Base-by-base conservation (phyloP, 352 stramenopile genomes). In the Phytophthora brassicae region DNA sequence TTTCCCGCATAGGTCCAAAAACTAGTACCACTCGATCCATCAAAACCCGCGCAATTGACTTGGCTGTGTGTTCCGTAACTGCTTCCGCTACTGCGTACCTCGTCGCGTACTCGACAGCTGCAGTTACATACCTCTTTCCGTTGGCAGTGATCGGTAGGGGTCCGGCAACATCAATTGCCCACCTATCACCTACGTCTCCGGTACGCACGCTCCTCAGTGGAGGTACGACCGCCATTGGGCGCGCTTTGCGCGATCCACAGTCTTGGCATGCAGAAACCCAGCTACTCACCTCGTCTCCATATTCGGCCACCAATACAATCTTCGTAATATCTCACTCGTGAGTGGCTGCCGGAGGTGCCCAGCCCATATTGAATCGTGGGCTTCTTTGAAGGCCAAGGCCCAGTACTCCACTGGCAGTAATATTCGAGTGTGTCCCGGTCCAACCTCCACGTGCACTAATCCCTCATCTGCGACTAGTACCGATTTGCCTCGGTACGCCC, bases 141-240 rank as follows among this genome's bases (percentile, higher is more conserved):
- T n/a, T 52, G 42, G 33, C 28, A 35, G 28, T 35, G 6, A 35
- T 11, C 6, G 28, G 28, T 22, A 38, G 19, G 24, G 26, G 24
- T 54, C n/a, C 48, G 35, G 44, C 44, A 5, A 41, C 49, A 36
- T 56, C 2, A 8, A 56, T 4, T 9, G 49, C 49, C 49, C 49
- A 56, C 6, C 49, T 33, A 36, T 56, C 49, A 5, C 49, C 31
- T 8, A 44, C 31, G 13, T 7, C 22, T 0, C 49, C 49, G n/a
- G n/a, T n/a, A n/a, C n/a, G n/a, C n/a, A n/a, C n/a, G n/a, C 49
- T 56, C 2, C 49, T n/a, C 12, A 56, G 36, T 35, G 49, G 49
- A 2, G 49, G 31, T 1, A 56, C 29, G n/a, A 19, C 49, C 13
- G 23, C 33, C 35, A 38, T 56, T n/a, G 35, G 35, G 19, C 16